Conservation (phyloP, 208 protist species). For the Endotrypanum monterogeii region DNA sequence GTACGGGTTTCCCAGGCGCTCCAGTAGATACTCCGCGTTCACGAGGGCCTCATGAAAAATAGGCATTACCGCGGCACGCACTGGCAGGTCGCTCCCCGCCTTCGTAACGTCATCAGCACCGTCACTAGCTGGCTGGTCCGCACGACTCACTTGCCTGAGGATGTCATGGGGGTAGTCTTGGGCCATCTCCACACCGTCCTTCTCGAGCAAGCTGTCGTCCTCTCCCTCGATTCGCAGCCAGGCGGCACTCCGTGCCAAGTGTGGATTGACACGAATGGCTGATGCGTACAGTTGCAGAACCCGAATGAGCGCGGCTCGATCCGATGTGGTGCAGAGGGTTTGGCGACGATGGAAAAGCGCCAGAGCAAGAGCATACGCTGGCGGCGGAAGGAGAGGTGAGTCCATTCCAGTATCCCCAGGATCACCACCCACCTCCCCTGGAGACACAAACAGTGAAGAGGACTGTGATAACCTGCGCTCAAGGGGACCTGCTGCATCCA, state of each 20-base stretch:
- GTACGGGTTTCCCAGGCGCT: conserved; percentile 39
- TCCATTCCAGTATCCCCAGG: neutral
- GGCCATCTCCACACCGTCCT: neutral
- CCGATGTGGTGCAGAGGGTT: conserved; percentile 19
- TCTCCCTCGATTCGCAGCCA: conserved; percentile 11
- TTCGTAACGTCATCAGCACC: neutral
- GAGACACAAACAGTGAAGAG: neutral
- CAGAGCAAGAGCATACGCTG: conserved; percentile 15
- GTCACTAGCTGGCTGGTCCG: neutral
- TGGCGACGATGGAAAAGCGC: conserved; percentile 17
- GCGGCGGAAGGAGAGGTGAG: conserved; percentile 6
- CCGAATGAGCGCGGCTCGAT: conserved; percentile 12
- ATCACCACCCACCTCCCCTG: neutral
- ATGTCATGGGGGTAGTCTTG: neutral
- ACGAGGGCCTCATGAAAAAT: conserved; percentile 29
- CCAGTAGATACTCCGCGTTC: conserved; percentile 31
- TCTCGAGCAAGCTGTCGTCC: neutral
- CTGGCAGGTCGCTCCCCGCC: neutral
- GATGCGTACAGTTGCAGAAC: conserved; percentile 15
- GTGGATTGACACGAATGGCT: conserved; percentile 9
- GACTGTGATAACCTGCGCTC: too few species aligned
- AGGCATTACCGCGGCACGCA: conserved; percentile 13
- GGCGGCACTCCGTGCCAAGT: neutral
- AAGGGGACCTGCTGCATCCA: neutral
- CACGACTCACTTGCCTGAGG: neutral